phyloP scores from a whole-genome alignment of 805 yeast species.

The Cyberlindnera galapagoensis region DNA sequence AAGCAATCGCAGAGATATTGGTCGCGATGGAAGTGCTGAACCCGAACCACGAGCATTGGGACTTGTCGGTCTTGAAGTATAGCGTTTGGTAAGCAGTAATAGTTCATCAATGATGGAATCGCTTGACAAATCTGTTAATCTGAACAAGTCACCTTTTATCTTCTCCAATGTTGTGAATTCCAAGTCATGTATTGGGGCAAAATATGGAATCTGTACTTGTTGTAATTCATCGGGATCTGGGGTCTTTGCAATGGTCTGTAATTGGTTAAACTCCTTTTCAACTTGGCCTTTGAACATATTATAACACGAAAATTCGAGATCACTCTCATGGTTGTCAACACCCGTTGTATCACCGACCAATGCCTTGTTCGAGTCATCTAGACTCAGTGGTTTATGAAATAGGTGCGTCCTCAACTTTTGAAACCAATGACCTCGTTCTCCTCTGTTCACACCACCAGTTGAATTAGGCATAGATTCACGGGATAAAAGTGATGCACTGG shows the following conservation, averaged over 20 bases:
- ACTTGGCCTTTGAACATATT: constrained; percentile 5
- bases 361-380: not conserved
- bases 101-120: too few relatives aligned
- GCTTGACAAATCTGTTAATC: constrained; percentile 1
- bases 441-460: not conserved
- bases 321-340: too few relatives aligned
- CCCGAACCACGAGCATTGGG: too few relatives aligned
- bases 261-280: constrained; percentile 3
- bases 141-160: constrained; percentile 4
- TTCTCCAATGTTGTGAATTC: constrained; percentile 2
- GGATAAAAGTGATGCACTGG: too few relatives aligned
- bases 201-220: constrained; percentile 3
- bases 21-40: too few relatives aligned
- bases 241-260: not conserved
- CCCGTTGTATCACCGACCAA: not conserved
- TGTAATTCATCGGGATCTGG: constrained; percentile 1
- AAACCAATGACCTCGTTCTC: constrained; percentile 6
- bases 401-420: constrained; percentile 6
- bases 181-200: constrained; percentile 9
- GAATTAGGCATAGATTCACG: not conserved
- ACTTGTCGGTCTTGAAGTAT: too few relatives aligned
- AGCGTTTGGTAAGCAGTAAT: too few relatives aligned
- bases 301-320: constrained; percentile 6
- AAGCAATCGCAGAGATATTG: too few relatives aligned
- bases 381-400: not conserved